A percentile compares a stretch with the other conserved stretches of the same genome.
Conservation (phyloP, 352 stramenopile species). For the Phytophthora pisi region DNA sequence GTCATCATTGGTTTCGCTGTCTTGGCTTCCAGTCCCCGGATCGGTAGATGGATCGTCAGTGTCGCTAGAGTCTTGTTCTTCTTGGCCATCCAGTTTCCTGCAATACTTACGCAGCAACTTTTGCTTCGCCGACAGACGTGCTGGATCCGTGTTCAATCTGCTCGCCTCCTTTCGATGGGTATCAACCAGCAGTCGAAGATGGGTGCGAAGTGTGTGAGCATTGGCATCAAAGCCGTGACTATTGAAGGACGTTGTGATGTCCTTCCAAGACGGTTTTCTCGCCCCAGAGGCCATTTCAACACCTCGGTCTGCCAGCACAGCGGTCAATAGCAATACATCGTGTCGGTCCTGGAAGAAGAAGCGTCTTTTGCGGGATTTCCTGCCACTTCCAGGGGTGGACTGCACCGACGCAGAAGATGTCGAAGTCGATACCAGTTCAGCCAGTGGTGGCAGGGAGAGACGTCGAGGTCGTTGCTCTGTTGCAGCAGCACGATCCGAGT, state of each 20-base stretch:
- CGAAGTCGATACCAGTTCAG: not conserved
- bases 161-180: conserved; percentile 8
- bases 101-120: conserved; percentile 22
- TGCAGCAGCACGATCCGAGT: not conserved
- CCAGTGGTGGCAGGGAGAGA: not conserved
- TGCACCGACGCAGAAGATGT: not conserved
- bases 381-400: not conserved
- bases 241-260: conserved; percentile 21
- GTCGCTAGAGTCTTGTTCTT: not conserved
- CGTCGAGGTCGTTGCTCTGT: not conserved
- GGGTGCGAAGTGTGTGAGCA: conserved; percentile 21
- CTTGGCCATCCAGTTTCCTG: conserved; percentile 15
- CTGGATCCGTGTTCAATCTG: not conserved
- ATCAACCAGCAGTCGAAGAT: conserved; percentile 21
- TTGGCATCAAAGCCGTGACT: conserved; percentile 21
- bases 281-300: not conserved
- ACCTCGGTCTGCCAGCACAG: conserved; percentile 17
- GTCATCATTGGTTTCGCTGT: not conserved
- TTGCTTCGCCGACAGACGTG: conserved; percentile 21
- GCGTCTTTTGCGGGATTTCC: conserved; percentile 11
- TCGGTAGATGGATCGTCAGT: no score
- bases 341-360: conserved; percentile 28
- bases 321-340: conserved; percentile 25
- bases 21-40: no score
- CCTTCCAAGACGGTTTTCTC: conserved; percentile 16